Evolutionary conservation across 2,329 filamentous ascomycete species (phyloP), one percentile per base, ranked within the genome.

Genomic region (Diaporthe ampelina): DNA sequence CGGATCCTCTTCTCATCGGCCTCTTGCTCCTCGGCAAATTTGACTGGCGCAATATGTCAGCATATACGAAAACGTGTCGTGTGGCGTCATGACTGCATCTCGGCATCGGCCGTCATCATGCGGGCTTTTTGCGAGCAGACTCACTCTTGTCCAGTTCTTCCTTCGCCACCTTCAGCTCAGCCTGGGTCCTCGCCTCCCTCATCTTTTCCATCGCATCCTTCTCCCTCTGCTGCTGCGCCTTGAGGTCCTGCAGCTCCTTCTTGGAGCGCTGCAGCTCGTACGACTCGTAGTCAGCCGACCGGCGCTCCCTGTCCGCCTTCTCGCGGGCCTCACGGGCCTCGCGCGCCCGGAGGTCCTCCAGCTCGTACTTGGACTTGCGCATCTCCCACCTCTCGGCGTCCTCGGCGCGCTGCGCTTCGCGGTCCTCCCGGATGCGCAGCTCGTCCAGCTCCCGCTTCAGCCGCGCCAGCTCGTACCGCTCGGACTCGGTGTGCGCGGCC

Each of bases 1-100:
- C 86, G 88, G 72, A 91, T 85, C 29, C 87, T 86, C 72, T 84
- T 84, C 79, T 89, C 85, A 76, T 88, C 85, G 77, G 85, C 85
- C n/a, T 84, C 83, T 29, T 83, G 84, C n/a, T 86, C 84, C 76
- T 87, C 84, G 24, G 82, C 82, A n/a, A 81, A 79, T 74, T 84
- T 88, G 75, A 88, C 74, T 76, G 29, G 50, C 56, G 3, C 4
- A 43, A 10, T 24, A 11, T n/a, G 52, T 63, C 52, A 67, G 63
- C 63, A 24, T 19, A 26, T 5, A 29, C 29, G 13, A 24, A 67
- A 67, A 3, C 29, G 21, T 8, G 48, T 24, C 19, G 63, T 35
- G 61, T 67, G 63, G 45, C 63, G 63, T 50, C 17, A 52, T 50
- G 63, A 67, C 63, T 67, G 63, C 63, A 67, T 45, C 29, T 48